These are phyloP conservation scores for Angomonas ambiguus DNA, from an alignment of 208 protist species.

Conservation along the genomic window DNA sequence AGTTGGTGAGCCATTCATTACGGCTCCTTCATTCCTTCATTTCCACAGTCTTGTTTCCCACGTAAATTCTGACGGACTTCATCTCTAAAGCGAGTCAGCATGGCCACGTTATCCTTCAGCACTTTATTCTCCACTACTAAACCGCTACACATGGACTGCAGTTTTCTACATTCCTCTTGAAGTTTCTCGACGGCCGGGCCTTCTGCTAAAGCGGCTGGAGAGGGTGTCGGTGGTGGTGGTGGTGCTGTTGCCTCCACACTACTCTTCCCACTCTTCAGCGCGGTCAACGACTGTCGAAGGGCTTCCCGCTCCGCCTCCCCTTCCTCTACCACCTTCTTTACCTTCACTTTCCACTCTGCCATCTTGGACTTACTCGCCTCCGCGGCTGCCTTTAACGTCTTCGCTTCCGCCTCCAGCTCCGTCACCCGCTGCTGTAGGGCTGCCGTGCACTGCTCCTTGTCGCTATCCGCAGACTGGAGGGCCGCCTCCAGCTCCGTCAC, in stretches of 20 bases:
- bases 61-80: conserved; percentile 19
- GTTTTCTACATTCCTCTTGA: background rate
- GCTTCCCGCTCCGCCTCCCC: conserved; percentile 17
- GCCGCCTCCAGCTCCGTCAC: background rate
- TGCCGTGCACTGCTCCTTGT: conserved; percentile 16
- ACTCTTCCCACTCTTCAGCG: background rate
- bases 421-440: conserved; percentile 4
- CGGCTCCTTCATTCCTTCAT: no score
- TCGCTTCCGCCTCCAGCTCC: conserved; percentile 15
- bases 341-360: conserved; percentile 22
- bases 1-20: no score
- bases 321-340: conserved; percentile 18
- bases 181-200: no score
- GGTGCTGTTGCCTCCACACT: background rate
- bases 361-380: conserved; percentile 15
- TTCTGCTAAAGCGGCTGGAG: no score
- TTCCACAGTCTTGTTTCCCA: background rate
- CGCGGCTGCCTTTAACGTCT: conserved; percentile 2
- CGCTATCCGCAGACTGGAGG: background rate
- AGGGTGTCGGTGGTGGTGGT: background rate
- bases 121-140: conserved; percentile 15
- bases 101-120: conserved; percentile 7
- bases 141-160: conserved; percentile 4
- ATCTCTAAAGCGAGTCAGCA: conserved; percentile 23
- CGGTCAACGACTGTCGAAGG: conserved; percentile 3